Evolutionary conservation across 108 stramenopile genomes (phyloP).

Genomic region (Nitzschia sp.): DNA sequence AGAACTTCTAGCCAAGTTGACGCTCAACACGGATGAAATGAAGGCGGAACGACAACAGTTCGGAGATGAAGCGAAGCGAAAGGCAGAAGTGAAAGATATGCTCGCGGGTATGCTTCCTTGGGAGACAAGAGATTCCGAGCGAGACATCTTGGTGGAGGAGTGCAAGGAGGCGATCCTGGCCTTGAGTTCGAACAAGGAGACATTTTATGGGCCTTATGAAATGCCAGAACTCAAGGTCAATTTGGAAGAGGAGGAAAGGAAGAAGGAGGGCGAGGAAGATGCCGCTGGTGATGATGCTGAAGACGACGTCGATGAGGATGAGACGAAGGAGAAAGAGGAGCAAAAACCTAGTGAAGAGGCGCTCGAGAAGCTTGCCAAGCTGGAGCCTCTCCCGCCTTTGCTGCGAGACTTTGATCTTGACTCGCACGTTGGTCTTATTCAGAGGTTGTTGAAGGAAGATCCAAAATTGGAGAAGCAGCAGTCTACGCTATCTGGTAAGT

Average conservation of each 20-base stretch:
- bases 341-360: slow-evolving; percentile 46
- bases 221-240: slow-evolving; percentile 53
- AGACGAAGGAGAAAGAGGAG: slow-evolving; percentile 24
- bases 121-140: slow-evolving; percentile 82
- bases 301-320: slow-evolving; percentile 22
- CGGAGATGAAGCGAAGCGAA: slow-evolving; percentile 63
- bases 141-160: slow-evolving; percentile 89
- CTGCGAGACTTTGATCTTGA: slow-evolving; percentile 80
- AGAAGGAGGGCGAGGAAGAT: slow-evolving; percentile 43
- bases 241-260: slow-evolving; percentile 37
- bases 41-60: slow-evolving; percentile 65
- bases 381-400: slow-evolving; percentile 74
- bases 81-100: slow-evolving; percentile 63
- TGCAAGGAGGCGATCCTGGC: slow-evolving; percentile 82
- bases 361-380: slow-evolving; percentile 61
- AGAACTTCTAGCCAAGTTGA: slow-evolving; percentile 73
- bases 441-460: slow-evolving; percentile 71
- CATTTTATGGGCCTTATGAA: slow-evolving; percentile 81
- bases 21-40: slow-evolving; percentile 78
- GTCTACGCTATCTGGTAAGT: slow-evolving; percentile 57
- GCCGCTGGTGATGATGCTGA: slow-evolving; percentile 32
- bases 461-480: slow-evolving; percentile 65
- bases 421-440: slow-evolving; percentile 84
- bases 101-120: slow-evolving; percentile 76
- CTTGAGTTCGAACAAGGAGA: slow-evolving; percentile 57